Evolutionary conservation across 176 grass and related monocot species (phyloP).

Genomic region (Avena eriantha): DNA sequence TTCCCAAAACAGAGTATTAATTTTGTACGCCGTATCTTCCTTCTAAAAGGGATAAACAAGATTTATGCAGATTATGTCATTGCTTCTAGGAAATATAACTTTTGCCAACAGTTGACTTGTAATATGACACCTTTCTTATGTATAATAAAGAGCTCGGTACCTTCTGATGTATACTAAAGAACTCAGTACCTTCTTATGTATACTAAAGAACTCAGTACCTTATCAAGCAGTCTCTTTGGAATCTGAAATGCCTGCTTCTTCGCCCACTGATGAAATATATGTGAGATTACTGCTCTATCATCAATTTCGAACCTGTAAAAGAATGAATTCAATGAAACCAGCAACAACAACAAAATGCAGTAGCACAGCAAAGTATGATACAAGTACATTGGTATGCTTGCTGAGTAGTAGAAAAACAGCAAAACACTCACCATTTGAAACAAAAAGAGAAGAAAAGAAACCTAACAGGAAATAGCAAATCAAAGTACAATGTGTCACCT

Average conservation of each 20-base stretch:
- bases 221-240: slow-evolving; percentile 78
- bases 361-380: slow-evolving; percentile 3
- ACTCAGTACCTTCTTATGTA: slow-evolving; percentile 37
- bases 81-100: slow-evolving; percentile 1
- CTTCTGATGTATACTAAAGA: slow-evolving; percentile 7
- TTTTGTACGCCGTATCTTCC: neutral
- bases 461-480: slow-evolving; percentile 29
- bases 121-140: neutral
- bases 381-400: neutral
- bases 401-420: slow-evolving; percentile 2
- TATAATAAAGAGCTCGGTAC: slow-evolving; percentile 25
- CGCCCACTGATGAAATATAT: slow-evolving; percentile 81
- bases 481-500: slow-evolving; percentile 50
- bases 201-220: slow-evolving; percentile 37
- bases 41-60: neutral
- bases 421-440: neutral
- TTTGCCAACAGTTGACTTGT: neutral
- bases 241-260: slow-evolving; percentile 81
- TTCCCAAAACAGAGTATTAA: neutral
- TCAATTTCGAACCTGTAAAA: slow-evolving; percentile 71
- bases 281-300: slow-evolving; percentile 69
- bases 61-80: neutral
- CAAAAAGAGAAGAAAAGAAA: neutral
- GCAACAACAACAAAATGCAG: neutral
- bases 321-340: slow-evolving; percentile 7